Evolutionary conservation across 2,329 filamentous ascomycete genomes (phyloP).

Genomic region (Ascochyta lentis): DNA sequence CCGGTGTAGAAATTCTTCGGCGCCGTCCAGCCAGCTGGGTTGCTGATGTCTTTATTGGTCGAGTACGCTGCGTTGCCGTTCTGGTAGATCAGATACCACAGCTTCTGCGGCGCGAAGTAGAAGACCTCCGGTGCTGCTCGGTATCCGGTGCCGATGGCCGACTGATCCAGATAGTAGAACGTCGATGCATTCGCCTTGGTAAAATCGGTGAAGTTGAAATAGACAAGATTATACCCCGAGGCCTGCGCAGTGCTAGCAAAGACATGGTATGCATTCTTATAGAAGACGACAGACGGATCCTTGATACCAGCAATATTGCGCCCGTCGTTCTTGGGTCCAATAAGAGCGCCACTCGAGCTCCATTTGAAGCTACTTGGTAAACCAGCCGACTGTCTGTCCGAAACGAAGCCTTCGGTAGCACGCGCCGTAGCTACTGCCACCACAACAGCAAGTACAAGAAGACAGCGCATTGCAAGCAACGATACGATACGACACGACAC

Average conservation of each 20-base stretch:
- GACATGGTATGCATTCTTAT: conserved; percentile 53
- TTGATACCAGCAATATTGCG: conserved; percentile 41
- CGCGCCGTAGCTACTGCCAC: background rate
- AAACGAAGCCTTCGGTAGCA: background rate
- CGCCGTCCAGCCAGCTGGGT: conserved; percentile 51
- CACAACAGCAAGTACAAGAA: background rate
- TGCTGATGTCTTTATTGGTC: conserved; percentile 50
- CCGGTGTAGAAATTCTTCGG: conserved; percentile 47
- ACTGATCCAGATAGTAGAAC: conserved; percentile 51
- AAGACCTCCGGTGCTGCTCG: conserved; percentile 53
- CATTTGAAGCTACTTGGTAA: conserved; percentile 39
- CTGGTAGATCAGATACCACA: conserved; percentile 54
- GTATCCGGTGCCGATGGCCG: conserved; percentile 49
- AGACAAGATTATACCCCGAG: conserved; percentile 50
- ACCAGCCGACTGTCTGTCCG: background rate
- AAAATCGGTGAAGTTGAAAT: conserved; percentile 52
- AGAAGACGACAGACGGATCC: conserved; percentile 44
- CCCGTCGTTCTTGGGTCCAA: conserved; percentile 39
- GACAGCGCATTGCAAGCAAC: background rate
- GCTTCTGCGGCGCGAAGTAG: conserved; percentile 51
- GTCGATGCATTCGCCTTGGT: conserved; percentile 37
- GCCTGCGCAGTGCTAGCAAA: conserved; percentile 50
- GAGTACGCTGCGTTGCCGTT: conserved; percentile 54
- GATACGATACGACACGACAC: too few relatives aligned
- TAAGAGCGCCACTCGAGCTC: conserved; percentile 36